Evolutionary conservation across 2,329 filamentous ascomycete genomes (phyloP).

Genomic region (Alternaria brassicae): DNA sequence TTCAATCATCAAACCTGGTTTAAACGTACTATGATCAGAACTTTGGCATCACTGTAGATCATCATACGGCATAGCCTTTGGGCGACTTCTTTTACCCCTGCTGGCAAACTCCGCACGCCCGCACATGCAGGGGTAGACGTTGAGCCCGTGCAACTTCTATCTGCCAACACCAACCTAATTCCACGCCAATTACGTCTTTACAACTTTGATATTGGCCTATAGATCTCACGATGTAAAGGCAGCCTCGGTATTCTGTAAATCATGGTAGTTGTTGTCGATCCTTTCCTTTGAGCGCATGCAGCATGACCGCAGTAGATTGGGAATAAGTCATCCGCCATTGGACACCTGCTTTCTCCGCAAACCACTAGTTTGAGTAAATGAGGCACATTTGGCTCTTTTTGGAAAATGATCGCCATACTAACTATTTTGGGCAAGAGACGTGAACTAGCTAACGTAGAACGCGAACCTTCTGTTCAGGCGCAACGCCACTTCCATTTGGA

Average conservation of each 20-base stretch:
- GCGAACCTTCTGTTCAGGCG: slow-evolving; percentile 5
- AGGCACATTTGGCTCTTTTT: neutral
- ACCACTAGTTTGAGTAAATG: neutral
- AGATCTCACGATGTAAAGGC: neutral
- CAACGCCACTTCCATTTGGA: neutral
- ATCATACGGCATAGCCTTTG: neutral
- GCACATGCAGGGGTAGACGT: neutral
- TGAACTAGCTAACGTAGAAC: slow-evolving; percentile 5
- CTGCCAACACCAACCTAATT: neutral
- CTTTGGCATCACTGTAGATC: neutral
- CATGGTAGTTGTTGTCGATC: neutral
- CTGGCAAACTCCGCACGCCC: neutral
- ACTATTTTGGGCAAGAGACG: slow-evolving; percentile 1
- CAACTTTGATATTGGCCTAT: neutral
- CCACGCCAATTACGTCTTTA: slow-evolving; percentile 1
- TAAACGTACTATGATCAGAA: neutral
- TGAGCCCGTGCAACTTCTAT: neutral
- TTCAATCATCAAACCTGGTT: neutral
- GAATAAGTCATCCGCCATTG: slow-evolving; percentile 4
- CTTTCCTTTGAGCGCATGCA: slow-evolving; percentile 1
- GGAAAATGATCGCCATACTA: slow-evolving; percentile 1
- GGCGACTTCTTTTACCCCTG: neutral
- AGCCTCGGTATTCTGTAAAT: neutral
- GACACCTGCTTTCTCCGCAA: slow-evolving; percentile 1
- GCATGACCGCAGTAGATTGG: neutral